These are phyloP conservation scores for Leishmania tropica DNA, from an alignment of 208 protist genomes.

Conservation along the genomic window DNA sequence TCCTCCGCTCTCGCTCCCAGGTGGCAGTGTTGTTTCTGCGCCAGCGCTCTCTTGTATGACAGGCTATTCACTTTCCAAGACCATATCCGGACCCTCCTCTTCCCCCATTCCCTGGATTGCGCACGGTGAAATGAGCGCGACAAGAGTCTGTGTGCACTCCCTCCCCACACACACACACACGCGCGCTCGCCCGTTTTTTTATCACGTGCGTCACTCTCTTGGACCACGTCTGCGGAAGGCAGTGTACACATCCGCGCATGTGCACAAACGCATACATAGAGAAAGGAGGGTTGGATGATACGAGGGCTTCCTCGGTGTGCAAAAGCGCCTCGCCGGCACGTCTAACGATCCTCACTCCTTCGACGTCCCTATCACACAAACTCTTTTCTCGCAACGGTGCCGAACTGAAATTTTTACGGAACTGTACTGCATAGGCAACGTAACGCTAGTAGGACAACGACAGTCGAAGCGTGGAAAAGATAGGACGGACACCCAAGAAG, in stretches of 20 bases:
- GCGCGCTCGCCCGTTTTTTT: not conserved
- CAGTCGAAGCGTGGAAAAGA: not conserved
- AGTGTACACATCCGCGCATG: not conserved
- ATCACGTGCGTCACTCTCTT: not conserved
- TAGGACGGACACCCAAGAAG: not conserved
- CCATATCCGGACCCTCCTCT: not conserved
- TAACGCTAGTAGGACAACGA: not conserved
- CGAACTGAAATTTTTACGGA: no score
- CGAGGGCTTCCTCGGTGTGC: not conserved
- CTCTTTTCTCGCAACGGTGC: not conserved
- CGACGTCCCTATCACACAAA: not conserved
- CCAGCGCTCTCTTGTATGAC: not conserved
- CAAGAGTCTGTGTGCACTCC: not conserved
- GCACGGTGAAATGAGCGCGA: not conserved
- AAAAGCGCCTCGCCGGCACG: not conserved
- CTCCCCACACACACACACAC: not conserved
- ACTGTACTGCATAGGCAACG: not conserved
- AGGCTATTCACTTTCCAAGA: not conserved
- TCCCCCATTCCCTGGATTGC: not conserved
- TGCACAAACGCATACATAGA: not conserved
- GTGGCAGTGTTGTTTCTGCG: not conserved
- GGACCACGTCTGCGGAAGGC: not conserved
- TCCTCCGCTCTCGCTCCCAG: not conserved
- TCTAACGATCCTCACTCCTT: not conserved
- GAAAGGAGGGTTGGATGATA: not conserved